Evolutionary conservation across 169 alveolate species (phyloP).

Genomic region (Babesia caballi): DNA sequence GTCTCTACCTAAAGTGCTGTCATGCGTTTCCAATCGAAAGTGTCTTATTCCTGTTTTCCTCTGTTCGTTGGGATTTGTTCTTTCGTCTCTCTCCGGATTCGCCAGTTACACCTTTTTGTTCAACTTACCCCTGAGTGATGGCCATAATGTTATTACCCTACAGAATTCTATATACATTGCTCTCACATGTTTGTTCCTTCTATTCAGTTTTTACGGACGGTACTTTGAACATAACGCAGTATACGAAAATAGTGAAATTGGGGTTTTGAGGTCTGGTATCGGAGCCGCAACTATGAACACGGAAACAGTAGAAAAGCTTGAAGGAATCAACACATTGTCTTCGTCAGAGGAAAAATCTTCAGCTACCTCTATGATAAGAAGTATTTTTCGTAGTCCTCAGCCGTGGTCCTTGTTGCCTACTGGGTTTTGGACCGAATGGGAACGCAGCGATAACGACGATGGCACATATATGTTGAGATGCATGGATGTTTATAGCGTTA

Average conservation of each 20-base stretch:
- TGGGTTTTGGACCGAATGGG: slow-evolving; percentile 18
- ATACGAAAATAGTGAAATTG: background rate
- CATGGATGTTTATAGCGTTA: background rate
- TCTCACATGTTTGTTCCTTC: background rate
- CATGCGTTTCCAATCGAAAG: too few species aligned
- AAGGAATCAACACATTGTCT: too few species aligned
- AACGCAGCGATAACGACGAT: background rate
- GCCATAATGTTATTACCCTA: background rate
- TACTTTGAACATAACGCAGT: background rate
- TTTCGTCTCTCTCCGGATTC: slow-evolving; percentile 1
- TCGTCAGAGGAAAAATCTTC: too few species aligned
- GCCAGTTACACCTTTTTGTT: background rate
- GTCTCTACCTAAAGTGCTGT: background rate
- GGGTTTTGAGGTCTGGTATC: too few species aligned
- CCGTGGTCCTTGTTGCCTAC: slow-evolving; percentile 20
- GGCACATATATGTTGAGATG: background rate
- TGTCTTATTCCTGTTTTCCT: background rate
- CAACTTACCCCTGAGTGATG: background rate
- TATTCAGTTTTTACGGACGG: background rate
- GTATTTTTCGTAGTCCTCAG: background rate
- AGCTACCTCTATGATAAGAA: too few species aligned
- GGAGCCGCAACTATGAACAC: too few species aligned
- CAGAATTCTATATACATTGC: background rate
- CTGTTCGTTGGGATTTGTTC: slow-evolving; percentile 4
- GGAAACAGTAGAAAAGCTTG: background rate